Conservation (phyloP, 2,329 filamentous ascomycete genomes). For the Colletotrichum sp. region DNA sequence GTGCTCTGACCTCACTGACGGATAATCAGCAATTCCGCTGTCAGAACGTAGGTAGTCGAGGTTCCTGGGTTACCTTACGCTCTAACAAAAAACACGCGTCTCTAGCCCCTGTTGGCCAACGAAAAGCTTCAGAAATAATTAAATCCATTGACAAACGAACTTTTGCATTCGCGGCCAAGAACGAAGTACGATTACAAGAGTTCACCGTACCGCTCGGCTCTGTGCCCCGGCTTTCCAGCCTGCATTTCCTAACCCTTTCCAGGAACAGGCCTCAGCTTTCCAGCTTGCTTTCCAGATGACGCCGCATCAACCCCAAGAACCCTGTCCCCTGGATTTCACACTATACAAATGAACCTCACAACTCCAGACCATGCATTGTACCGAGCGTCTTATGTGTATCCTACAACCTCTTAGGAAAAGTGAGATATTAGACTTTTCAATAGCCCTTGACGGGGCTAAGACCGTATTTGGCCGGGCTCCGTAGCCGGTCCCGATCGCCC, state of each 20-base stretch:
- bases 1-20: background rate
- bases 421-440: background rate
- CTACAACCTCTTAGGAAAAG: background rate
- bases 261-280: background rate
- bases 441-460: constrained; percentile 45
- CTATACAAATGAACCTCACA: constrained; percentile 5
- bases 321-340: background rate
- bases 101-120: background rate
- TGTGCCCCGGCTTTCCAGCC: background rate
- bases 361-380: constrained; percentile 18
- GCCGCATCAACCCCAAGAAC: constrained; percentile 3
- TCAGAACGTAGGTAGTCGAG: background rate
- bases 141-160: background rate
- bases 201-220: background rate
- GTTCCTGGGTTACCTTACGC: background rate
- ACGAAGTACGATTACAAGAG: background rate
- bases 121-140: background rate
- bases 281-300: background rate
- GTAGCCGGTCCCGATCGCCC: constrained; percentile 51
- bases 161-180: background rate
- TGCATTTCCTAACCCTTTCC: background rate
- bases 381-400: background rate
- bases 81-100: background rate
- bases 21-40: background rate
- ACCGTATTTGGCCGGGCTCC: constrained; percentile 52